Base-by-base conservation (phyloP, 1,284 basidiomycete species). In the Flammula alnicola region DNA sequence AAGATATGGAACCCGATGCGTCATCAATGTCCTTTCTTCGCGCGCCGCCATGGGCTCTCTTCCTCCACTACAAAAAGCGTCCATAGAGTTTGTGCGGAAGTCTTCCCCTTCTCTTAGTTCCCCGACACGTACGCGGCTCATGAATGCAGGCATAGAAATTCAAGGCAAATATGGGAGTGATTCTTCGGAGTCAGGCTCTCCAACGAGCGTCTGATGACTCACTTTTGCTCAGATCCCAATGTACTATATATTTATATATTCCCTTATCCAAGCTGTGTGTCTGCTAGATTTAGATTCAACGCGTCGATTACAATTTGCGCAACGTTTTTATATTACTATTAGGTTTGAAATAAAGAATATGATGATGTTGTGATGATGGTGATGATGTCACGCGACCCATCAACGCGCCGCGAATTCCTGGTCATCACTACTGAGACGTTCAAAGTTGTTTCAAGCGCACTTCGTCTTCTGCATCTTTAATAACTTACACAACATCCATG, bases 11-110 rank as follows among this genome's bases (percentile, higher is more conserved):
- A 27, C 26, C 54, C 6, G 50, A 43, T 3, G 14, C 7, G 42
- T 66, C 8, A 35, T 55, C 8, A 49, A 58, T 44, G 48, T 54
- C 19, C 32, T 57, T 41, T 3, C 58, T 48, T 47, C 51, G 0
- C 48, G 59, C n/a, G 12, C n/a, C 14, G 20, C 25, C 27, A 12
- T 31, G 9, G 36, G 14, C 11, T 12, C 4, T 27, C 11, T 31
- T 39, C n/a, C 25, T 26, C 35, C 35, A 12, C 26, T 47, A 3
- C 30, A 29, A n/a, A 47, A 39, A 23, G 44, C 19, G 9, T 29
- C 36, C n/a, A 9, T 39, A 3, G 44, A 47, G 2, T 47, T 31
- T 22, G 27, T 46, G 14, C 51, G 49, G 11, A 35, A 25, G 9
- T 3, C 47, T 6, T 23, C 51, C 8, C 53, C 50, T 2, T 12